phyloP scores from a whole-genome alignment of 805 yeast species.

The Pichia nanzhaoensis region DNA sequence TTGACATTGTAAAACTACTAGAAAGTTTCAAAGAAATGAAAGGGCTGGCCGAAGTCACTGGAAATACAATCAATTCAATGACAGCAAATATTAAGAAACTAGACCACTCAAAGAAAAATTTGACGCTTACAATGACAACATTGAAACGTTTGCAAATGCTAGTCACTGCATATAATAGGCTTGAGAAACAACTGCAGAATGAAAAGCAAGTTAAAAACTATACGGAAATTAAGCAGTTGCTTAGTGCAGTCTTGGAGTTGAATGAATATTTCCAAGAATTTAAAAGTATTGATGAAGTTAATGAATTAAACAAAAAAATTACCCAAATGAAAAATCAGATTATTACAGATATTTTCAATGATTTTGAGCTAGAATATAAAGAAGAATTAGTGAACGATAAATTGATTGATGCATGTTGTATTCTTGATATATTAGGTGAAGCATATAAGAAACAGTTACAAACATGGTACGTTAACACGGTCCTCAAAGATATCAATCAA shows the following conservation, averaged over 20 bases:
- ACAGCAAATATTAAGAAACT: constrained; percentile 72
- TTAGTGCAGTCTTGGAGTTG: constrained; percentile 69
- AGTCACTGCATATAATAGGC: constrained; percentile 61
- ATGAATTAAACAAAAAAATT: constrained; percentile 53
- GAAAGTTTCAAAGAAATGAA: constrained; percentile 42
- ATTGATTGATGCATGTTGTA: constrained; percentile 59
- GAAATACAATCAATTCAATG: constrained; percentile 54
- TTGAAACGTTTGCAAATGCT: constrained; percentile 84
- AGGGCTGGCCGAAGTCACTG: constrained; percentile 46
- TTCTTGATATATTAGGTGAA: constrained; percentile 58
- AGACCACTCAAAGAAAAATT: constrained; percentile 77
- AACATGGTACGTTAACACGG: constrained; percentile 65
- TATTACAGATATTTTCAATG: constrained; percentile 64
- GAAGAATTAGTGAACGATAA: constrained; percentile 32
- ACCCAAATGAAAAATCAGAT: constrained; percentile 52
- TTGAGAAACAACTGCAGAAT: constrained; percentile 39
- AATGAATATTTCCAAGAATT: constrained; percentile 69
- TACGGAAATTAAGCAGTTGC: constrained; percentile 48
- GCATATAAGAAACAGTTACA: constrained; percentile 53
- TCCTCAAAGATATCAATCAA: constrained; percentile 63
- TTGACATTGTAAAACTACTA: constrained; percentile 37
- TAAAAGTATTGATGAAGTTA: constrained; percentile 76
- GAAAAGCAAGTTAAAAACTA: constrained; percentile 30
- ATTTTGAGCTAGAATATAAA: constrained; percentile 51
- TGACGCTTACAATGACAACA: constrained; percentile 79